phyloP scores from a whole-genome alignment of 2,329 filamentous ascomycete genomes.

The Nothopassalora personata region DNA sequence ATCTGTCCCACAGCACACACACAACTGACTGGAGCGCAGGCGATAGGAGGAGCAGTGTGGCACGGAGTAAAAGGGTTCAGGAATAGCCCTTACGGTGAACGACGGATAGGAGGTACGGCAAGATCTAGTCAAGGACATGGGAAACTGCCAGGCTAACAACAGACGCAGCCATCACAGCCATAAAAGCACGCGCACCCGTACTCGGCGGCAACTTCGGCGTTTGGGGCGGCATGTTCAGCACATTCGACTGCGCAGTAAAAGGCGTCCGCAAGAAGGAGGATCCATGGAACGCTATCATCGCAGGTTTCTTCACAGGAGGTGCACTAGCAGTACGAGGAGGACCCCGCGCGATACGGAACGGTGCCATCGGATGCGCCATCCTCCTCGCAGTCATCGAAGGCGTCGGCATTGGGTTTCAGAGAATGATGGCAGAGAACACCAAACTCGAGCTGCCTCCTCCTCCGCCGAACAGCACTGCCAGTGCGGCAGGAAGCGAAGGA shows the following conservation, averaged over 20 bases:
- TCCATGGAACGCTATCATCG: conserved; percentile 95
- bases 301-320: conserved; percentile 93
- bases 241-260: conserved; percentile 95
- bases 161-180: conserved; percentile 68
- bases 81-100: conserved; percentile 68
- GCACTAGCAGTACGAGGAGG: conserved; percentile 88
- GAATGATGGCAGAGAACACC: conserved; percentile 87
- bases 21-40: conserved; percentile 18
- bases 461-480: conserved; percentile 31
- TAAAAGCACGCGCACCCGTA: conserved; percentile 94
- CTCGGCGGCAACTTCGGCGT: conserved; percentile 97
- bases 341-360: conserved; percentile 85
- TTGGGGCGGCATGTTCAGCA: conserved; percentile 93
- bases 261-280: conserved; percentile 87
- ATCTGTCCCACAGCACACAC: background rate
- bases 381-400: conserved; percentile 94
- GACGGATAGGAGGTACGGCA: conserved; percentile 69
- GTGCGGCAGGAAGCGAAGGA: conserved; percentile 27
- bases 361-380: conserved; percentile 91
- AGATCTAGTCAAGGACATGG: background rate
- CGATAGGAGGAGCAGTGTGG: conserved; percentile 64
- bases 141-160: background rate
- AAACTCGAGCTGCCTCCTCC: conserved; percentile 61
- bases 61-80: conserved; percentile 77
- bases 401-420: conserved; percentile 90